phyloP scores from a whole-genome alignment of 257 asterid genomes.

The Scutellaria galericulata region DNA sequence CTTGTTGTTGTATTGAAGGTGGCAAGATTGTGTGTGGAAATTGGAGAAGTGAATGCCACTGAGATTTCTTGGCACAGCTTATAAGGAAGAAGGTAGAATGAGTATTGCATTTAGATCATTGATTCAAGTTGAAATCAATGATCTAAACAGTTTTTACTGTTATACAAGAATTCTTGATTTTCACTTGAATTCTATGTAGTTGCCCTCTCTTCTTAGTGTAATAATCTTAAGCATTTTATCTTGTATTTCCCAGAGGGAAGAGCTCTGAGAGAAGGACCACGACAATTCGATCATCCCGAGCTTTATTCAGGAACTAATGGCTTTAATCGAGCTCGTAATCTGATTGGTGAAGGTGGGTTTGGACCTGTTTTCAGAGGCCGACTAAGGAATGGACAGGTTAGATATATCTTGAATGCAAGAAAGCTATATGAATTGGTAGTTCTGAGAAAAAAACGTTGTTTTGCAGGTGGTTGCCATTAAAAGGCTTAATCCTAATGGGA shows the following conservation, averaged over 20 bases:
- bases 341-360: slow-evolving; percentile 97
- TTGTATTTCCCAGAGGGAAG: slow-evolving; percentile 57
- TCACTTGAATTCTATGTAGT: not conserved
- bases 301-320: slow-evolving; percentile 86
- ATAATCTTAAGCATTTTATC: slow-evolving; percentile 10
- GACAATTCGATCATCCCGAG: slow-evolving; percentile 85
- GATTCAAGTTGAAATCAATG: slow-evolving; percentile 18
- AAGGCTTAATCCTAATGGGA: slow-evolving; percentile 89
- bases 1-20: not conserved
- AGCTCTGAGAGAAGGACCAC: slow-evolving; percentile 70
- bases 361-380: slow-evolving; percentile 94
- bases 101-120: not conserved
- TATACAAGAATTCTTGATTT: not conserved
- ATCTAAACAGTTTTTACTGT: not conserved
- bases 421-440: not conserved
- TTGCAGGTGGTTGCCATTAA: slow-evolving; percentile 90
- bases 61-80: slow-evolving; percentile 1
- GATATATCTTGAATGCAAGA: slow-evolving; percentile 17
- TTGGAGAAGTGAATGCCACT: slow-evolving; percentile 26
- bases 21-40: not conserved
- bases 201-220: not conserved
- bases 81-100: slow-evolving; percentile 21
- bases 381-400: slow-evolving; percentile 80
- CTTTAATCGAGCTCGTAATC: slow-evolving; percentile 66
- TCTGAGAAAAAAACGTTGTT: slow-evolving; percentile 30